These are phyloP conservation scores for Tuber microsphaerosporum DNA, from an alignment of 495 filamentous ascomycete species.

Conservation along the genomic window DNA sequence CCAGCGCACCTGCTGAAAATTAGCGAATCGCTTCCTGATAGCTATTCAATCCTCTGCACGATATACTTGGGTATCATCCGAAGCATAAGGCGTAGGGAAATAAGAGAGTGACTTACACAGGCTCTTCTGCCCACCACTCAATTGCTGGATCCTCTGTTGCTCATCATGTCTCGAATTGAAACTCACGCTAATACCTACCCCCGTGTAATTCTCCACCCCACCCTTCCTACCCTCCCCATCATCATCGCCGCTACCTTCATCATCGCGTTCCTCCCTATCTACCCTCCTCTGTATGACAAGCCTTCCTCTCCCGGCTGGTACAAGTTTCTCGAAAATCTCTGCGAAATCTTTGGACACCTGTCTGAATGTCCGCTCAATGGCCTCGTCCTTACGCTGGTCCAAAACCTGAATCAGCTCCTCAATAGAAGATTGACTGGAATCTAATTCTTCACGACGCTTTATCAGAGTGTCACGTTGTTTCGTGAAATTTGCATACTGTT, in stretches of 20 bases:
- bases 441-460: constrained; percentile 74
- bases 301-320: constrained; percentile 84
- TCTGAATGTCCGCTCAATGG: constrained; percentile 96
- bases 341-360: constrained; percentile 90
- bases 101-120: constrained; percentile 42
- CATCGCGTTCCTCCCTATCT: constrained; percentile 59
- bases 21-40: constrained; percentile 43
- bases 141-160: constrained; percentile 93
- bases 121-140: constrained; percentile 97
- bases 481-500: constrained; percentile 97
- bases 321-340: constrained; percentile 86
- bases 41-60: not conserved
- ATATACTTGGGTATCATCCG: not conserved
- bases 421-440: constrained; percentile 73
- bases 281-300: constrained; percentile 88
- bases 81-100: not conserved
- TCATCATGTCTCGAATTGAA: constrained; percentile 98
- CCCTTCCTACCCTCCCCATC: constrained; percentile 50
- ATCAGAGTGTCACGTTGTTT: constrained; percentile 77
- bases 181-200: constrained; percentile 94
- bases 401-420: constrained; percentile 84
- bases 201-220: constrained; percentile 87
- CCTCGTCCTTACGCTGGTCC: constrained; percentile 90
- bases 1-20: constrained; percentile 77
- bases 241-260: constrained; percentile 56